These are phyloP conservation scores for Colletotrichum graminicola DNA, from an alignment of 2,329 filamentous ascomycete genomes.

Conservation along the genomic window DNA sequence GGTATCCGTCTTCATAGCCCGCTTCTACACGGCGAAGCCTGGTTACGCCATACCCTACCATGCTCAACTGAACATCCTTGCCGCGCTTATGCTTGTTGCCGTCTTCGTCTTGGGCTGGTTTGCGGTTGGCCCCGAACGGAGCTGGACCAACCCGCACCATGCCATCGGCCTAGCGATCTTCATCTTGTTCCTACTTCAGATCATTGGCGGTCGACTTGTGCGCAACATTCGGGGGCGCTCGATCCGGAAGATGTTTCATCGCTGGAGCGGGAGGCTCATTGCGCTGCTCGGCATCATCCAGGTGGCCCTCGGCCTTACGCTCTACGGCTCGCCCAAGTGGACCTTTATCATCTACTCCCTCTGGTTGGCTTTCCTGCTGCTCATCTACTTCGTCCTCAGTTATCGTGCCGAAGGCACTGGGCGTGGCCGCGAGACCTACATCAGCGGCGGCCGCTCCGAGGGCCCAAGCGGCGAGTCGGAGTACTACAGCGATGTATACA, in stretches of 20 bases:
- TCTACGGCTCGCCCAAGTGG: slow-evolving; percentile 90
- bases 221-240: slow-evolving; percentile 63
- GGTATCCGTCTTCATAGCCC: slow-evolving; percentile 77
- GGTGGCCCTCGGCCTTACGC: slow-evolving; percentile 86
- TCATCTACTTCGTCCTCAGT: slow-evolving; percentile 84
- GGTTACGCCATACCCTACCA: slow-evolving; percentile 76
- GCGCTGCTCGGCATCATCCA: slow-evolving; percentile 87
- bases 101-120: slow-evolving; percentile 82
- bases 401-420: slow-evolving; percentile 73
- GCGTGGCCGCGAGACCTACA: slow-evolving; percentile 65
- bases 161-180: slow-evolving; percentile 86
- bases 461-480: slow-evolving; percentile 56
- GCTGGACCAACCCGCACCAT: slow-evolving; percentile 85
- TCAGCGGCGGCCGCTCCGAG: slow-evolving; percentile 70
- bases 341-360: slow-evolving; percentile 89
- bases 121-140: slow-evolving; percentile 79
- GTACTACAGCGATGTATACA: slow-evolving; percentile 56
- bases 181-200: slow-evolving; percentile 77
- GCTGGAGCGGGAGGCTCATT: slow-evolving; percentile 85
- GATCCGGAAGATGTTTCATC: slow-evolving; percentile 77
- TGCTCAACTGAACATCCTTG: slow-evolving; percentile 79
- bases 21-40: slow-evolving; percentile 75
- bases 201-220: slow-evolving; percentile 76
- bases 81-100: slow-evolving; percentile 75
- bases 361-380: slow-evolving; percentile 78